These are phyloP conservation scores for Arthrobotrys megalospora DNA, from an alignment of 2,329 filamentous ascomycete species.

Conservation along the genomic window DNA sequence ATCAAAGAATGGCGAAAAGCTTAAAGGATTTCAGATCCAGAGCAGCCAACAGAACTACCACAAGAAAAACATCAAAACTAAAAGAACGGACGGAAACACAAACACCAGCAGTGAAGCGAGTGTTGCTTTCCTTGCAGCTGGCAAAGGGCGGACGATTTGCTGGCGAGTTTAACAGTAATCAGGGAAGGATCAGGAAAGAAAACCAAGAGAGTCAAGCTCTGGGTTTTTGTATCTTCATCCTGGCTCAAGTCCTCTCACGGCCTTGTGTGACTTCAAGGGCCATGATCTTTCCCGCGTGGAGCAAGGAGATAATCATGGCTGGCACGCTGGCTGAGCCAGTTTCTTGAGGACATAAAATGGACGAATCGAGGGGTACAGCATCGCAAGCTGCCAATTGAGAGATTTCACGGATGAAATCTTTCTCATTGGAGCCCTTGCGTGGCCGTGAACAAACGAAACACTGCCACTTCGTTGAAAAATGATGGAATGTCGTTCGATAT, in stretches of 20 bases:
- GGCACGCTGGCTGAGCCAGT: conserved; percentile 36
- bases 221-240: conserved; percentile 56
- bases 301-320: conserved; percentile 28
- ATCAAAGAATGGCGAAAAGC: conserved; percentile 43
- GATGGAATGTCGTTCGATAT: conserved; percentile 43
- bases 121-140: conserved; percentile 47
- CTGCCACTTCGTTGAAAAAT: conserved; percentile 6
- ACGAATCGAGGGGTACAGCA: conserved; percentile 37
- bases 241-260: conserved; percentile 5
- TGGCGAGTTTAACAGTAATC: conserved; percentile 40
- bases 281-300: conserved; percentile 43
- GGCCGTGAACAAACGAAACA: conserved; percentile 20
- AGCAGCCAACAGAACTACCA: conserved; percentile 26
- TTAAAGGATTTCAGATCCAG: conserved; percentile 21
- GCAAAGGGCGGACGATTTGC: conserved; percentile 28
- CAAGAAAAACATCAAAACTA: conserved; percentile 31
- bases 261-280: conserved; percentile 25
- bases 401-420: conserved; percentile 44
- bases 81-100: conserved; percentile 61
- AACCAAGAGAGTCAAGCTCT: conserved; percentile 24
- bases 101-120: conserved; percentile 41
- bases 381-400: conserved; percentile 55
- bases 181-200: conserved; percentile 7
- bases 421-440: conserved; percentile 52
- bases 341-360: conserved; percentile 36